Conservation (phyloP, 129 eudicot genomes). For the Artemisia argyi region DNA sequence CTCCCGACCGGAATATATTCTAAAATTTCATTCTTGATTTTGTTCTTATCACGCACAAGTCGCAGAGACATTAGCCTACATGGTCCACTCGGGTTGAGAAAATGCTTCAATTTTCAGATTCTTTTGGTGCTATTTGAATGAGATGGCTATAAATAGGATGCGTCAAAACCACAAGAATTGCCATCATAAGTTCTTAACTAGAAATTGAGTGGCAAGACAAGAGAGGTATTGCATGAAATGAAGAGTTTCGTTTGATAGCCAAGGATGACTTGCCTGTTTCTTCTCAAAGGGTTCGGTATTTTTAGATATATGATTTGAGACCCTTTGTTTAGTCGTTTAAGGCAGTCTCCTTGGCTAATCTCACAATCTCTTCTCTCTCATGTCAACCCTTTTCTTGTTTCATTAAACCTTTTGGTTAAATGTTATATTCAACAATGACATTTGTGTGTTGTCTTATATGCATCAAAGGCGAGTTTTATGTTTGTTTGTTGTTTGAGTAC, state of each 20-base stretch:
- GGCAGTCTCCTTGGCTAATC: slow-evolving; percentile 61
- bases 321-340: slow-evolving; percentile 26
- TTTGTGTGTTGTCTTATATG: no score
- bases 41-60: background rate
- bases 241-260: slow-evolving; percentile 59
- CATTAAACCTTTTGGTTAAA: background rate
- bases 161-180: background rate
- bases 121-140: background rate
- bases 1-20: slow-evolving; percentile 8
- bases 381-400: slow-evolving; percentile 33
- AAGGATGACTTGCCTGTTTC: slow-evolving; percentile 74
- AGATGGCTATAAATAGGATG: slow-evolving; percentile 26
- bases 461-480: no score
- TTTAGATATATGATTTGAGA: background rate
- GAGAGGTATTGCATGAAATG: slow-evolving; percentile 48
- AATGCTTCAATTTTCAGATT: slow-evolving; percentile 2
- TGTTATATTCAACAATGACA: no score
- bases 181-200: background rate
- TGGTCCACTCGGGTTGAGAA: background rate
- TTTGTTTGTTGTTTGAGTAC: no score
- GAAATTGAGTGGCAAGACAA: slow-evolving; percentile 27
- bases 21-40: background rate
- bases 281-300: slow-evolving; percentile 5
- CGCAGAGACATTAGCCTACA: background rate
- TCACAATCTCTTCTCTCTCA: slow-evolving; percentile 44